Conservation (phyloP, 1,284 basidiomycete genomes). For the Phellopilus nigrolimitatus region DNA sequence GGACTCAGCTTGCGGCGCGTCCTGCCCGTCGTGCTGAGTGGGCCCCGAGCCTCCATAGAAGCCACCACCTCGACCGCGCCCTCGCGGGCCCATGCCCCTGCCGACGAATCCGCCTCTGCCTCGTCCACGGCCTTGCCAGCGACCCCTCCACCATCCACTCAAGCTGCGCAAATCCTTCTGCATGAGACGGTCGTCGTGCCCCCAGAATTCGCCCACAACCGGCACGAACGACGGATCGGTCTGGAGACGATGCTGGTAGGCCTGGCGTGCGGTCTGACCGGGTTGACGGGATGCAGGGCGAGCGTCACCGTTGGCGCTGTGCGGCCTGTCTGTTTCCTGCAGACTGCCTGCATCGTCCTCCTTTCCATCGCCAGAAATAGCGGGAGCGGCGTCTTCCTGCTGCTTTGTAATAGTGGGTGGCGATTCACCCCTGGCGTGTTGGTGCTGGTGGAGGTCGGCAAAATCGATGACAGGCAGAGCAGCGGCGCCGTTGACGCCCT, state of each 20-base stretch:
- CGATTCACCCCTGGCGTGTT: constrained; percentile 31
- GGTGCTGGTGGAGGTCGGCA: constrained; percentile 53
- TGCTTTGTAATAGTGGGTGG: constrained; percentile 19
- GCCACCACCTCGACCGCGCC: constrained; percentile 47
- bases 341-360: constrained; percentile 5
- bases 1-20: constrained; percentile 23
- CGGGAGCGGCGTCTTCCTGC: constrained; percentile 20
- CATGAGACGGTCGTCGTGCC: constrained; percentile 80
- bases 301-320: not conserved
- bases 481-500: constrained; percentile 48
- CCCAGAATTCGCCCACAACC: constrained; percentile 86
- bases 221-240: constrained; percentile 83
- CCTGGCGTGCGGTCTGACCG: constrained; percentile 64
- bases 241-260: constrained; percentile 72
- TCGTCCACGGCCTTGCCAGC: constrained; percentile 64
- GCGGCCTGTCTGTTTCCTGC: constrained; percentile 7
- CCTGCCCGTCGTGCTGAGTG: constrained; percentile 11
- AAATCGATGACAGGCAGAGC: constrained; percentile 80
- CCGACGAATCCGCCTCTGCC: constrained; percentile 44
- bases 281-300: constrained; percentile 32
- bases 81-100: constrained; percentile 44
- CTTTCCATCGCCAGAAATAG: constrained; percentile 33
- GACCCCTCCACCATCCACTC: constrained; percentile 79
- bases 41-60: constrained; percentile 24
- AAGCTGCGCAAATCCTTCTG: constrained; percentile 71